These are phyloP conservation scores for Artomyces pyxidatus DNA, from an alignment of 768 basidiomycete species.

Conservation along the genomic window DNA sequence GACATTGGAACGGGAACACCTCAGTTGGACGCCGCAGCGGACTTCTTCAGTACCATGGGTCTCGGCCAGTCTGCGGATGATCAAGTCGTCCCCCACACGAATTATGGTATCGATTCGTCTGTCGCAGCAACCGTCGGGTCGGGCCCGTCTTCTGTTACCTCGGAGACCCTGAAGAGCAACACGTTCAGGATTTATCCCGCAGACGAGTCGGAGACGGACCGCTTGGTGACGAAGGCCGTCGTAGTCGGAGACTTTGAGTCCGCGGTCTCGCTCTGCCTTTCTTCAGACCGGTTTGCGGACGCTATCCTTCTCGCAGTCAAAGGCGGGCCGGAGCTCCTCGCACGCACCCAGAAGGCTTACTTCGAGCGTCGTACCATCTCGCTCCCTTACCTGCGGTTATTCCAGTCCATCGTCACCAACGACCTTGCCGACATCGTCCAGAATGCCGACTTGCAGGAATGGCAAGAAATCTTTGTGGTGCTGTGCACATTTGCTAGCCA, in stretches of 20 bases:
- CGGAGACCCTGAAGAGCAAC: conserved; percentile 65
- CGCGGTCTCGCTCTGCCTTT: conserved; percentile 87
- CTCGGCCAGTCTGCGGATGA: conserved; percentile 36
- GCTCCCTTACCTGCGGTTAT: conserved; percentile 84
- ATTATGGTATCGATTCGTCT: conserved; percentile 76
- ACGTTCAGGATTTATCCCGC: conserved; percentile 87
- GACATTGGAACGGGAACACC: conserved; percentile 57
- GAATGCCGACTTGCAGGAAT: conserved; percentile 90
- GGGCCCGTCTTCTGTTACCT: conserved; percentile 72
- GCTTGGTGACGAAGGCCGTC: conserved; percentile 84
- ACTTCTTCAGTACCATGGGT: conserved; percentile 85
- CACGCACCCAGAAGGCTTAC: conserved; percentile 86
- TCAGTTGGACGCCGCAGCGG: conserved; percentile 56
- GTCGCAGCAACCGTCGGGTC: conserved; percentile 96
- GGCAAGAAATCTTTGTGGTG: conserved; percentile 96
- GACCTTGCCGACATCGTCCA: conserved; percentile 93
- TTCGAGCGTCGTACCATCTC: conserved; percentile 74
- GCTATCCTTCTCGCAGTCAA: conserved; percentile 90
- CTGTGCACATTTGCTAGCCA: conserved; percentile 85
- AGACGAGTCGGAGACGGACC: conserved; percentile 82
- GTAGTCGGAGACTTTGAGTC: conserved; percentile 94
- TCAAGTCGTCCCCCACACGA: conserved; percentile 68
- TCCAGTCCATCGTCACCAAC: conserved; percentile 89
- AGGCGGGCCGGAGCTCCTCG: conserved; percentile 81
- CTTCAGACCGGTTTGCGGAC: conserved; percentile 85